Conservation (phyloP, 2,329 filamentous ascomycete species). For the Trichoderma afroharzianum region DNA sequence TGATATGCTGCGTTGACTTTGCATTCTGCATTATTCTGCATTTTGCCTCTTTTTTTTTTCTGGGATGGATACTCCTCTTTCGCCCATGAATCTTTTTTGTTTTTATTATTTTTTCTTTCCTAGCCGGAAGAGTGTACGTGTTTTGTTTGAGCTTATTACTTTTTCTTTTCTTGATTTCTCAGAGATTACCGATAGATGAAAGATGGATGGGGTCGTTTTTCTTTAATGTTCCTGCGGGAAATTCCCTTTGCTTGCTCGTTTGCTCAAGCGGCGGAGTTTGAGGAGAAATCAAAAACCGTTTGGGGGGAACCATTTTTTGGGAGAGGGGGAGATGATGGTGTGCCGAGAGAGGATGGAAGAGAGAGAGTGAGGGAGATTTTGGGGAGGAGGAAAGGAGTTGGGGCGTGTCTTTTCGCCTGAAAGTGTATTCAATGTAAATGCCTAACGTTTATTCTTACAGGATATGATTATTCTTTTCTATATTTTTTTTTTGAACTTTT, state of each 20-base stretch:
- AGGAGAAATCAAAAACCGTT: background rate
- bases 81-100: background rate
- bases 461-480: background rate
- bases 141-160: background rate
- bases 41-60: background rate
- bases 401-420: background rate
- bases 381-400: background rate
- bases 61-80: background rate
- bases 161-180: background rate
- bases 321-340: background rate
- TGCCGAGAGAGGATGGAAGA: background rate
- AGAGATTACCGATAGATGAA: background rate
- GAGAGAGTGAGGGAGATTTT: background rate
- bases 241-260: background rate
- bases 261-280: slow-evolving; percentile 6
- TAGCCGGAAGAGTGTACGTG: background rate
- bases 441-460: slow-evolving; percentile 14
- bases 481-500: background rate
- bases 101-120: background rate
- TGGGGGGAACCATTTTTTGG: background rate
- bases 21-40: background rate
- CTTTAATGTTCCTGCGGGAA: background rate
- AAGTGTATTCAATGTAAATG: slow-evolving; percentile 19
- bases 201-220: background rate
- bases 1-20: slow-evolving; percentile 15